These are phyloP conservation scores for Aspergillus texensis DNA, from an alignment of 2,329 filamentous ascomycete genomes.

Conservation along the genomic window DNA sequence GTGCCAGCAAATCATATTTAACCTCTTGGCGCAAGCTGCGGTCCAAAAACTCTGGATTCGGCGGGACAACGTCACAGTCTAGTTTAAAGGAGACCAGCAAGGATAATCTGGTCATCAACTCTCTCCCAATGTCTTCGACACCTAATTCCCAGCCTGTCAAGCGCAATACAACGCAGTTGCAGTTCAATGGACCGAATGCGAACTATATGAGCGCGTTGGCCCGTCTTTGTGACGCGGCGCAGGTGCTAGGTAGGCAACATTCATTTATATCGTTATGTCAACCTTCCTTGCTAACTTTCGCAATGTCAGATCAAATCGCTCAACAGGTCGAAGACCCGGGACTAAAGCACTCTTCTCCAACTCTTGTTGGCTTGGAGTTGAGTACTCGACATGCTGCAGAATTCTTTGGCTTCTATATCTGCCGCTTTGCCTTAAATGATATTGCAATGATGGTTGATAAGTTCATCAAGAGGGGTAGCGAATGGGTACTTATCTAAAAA, in stretches of 20 bases:
- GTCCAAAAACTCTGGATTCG: slow-evolving; percentile 79
- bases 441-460: slow-evolving; percentile 87
- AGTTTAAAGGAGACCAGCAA: slow-evolving; percentile 53
- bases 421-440: slow-evolving; percentile 89
- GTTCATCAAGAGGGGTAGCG: slow-evolving; percentile 92
- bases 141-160: slow-evolving; percentile 69
- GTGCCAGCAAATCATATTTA: slow-evolving; percentile 73
- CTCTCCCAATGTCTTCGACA: slow-evolving; percentile 71
- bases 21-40: slow-evolving; percentile 89
- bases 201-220: slow-evolving; percentile 91
- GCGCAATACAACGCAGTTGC: slow-evolving; percentile 67
- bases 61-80: slow-evolving; percentile 41
- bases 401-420: slow-evolving; percentile 97
- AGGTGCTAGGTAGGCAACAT: slow-evolving; percentile 73
- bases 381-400: slow-evolving; percentile 92
- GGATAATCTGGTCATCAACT: slow-evolving; percentile 69
- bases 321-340: slow-evolving; percentile 95
- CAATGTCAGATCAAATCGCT: slow-evolving; percentile 80
- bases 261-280: neutral
- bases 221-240: slow-evolving; percentile 87
- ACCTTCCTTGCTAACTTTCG: slow-evolving; percentile 15
- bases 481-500: slow-evolving; percentile 76
- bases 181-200: slow-evolving; percentile 81
- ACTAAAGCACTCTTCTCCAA: slow-evolving; percentile 85
- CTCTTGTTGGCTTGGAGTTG: slow-evolving; percentile 91